These are phyloP conservation scores for Picea glauca DNA, from an alignment of 75 land plant genomes.

Conservation along the genomic window DNA sequence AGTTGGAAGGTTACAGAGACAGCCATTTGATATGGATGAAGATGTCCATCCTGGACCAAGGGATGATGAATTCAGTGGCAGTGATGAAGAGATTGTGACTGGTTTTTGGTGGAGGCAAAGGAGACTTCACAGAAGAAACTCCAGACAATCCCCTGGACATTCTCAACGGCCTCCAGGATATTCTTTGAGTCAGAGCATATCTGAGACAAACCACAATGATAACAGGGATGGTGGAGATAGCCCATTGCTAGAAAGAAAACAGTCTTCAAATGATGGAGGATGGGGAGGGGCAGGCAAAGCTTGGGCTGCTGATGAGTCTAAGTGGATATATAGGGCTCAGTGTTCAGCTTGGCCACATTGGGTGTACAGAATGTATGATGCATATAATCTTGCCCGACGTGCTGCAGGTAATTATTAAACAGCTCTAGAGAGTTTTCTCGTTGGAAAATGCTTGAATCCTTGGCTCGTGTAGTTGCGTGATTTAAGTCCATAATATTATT, in stretches of 20 bases:
- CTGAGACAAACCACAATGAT: constrained; percentile 10
- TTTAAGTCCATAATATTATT: not conserved
- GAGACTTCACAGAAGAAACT: constrained; percentile 9
- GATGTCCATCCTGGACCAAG: constrained; percentile 8
- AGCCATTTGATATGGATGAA: constrained; percentile 18
- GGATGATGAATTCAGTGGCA: constrained; percentile 46
- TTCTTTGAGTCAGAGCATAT: constrained; percentile 12
- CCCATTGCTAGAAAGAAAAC: constrained; percentile 12
- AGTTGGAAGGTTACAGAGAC: constrained; percentile 21
- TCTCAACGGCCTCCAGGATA: not conserved
- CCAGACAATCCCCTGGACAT: constrained; percentile 3
- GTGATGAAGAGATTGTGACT: constrained; percentile 34
- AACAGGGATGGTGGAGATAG: constrained; percentile 7
- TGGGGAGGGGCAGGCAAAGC: constrained; percentile 47
- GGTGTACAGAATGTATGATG: constrained; percentile 94
- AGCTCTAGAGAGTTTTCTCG: not conserved
- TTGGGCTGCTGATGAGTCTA: constrained; percentile 30
- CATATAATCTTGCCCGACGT: constrained; percentile 74
- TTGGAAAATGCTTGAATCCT: not conserved
- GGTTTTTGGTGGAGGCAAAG: constrained; percentile 6
- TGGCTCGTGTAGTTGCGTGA: not conserved
- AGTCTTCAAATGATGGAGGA: constrained; percentile 17
- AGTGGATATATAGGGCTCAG: constrained; percentile 39
- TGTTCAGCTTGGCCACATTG: constrained; percentile 83
- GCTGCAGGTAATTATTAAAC: constrained; percentile 69